phyloP scores from a whole-genome alignment of 805 yeast genomes.

The Candida maesae region DNA sequence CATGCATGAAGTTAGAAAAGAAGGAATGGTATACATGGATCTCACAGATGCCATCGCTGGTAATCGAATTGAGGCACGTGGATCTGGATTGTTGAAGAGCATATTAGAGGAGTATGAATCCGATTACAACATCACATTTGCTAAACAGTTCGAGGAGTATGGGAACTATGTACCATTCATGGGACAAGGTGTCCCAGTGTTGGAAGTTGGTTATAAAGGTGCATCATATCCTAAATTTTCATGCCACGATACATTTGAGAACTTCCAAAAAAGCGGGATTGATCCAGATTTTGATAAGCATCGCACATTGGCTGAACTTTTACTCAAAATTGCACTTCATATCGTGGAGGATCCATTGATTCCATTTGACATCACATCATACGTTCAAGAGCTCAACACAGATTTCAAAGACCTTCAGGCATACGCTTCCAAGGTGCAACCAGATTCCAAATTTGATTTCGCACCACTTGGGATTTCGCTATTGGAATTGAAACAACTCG shows the following conservation, averaged over 20 bases:
- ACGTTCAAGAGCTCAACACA: slow-evolving; percentile 40
- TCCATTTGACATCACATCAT: slow-evolving; percentile 56
- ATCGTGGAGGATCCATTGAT: slow-evolving; percentile 73
- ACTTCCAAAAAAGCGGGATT: slow-evolving; percentile 41
- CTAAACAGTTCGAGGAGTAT: slow-evolving; percentile 32
- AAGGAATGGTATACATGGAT: slow-evolving; percentile 71
- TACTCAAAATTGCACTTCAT: slow-evolving; percentile 50
- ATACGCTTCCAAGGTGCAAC: slow-evolving; percentile 29
- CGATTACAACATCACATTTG: slow-evolving; percentile 50
- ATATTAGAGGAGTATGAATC: slow-evolving; percentile 28
- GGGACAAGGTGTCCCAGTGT: slow-evolving; percentile 61
- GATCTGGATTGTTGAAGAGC: slow-evolving; percentile 24
- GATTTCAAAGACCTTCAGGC: slow-evolving; percentile 45
- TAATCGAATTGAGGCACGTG: slow-evolving; percentile 46
- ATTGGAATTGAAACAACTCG: slow-evolving; percentile 39
- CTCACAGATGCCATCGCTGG: slow-evolving; percentile 60
- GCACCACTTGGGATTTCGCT: slow-evolving; percentile 29
- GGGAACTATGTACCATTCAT: slow-evolving; percentile 72
- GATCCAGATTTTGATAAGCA: slow-evolving; percentile 59
- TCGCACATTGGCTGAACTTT: slow-evolving; percentile 48
- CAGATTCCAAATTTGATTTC: slow-evolving; percentile 28
- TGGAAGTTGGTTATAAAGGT: slow-evolving; percentile 50
- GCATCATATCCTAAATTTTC: slow-evolving; percentile 45
- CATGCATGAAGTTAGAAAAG: slow-evolving; percentile 48
- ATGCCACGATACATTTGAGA: slow-evolving; percentile 61